Conservation (phyloP, 2,329 filamentous ascomycete species). For the Colletotrichum neosansevieriae region DNA sequence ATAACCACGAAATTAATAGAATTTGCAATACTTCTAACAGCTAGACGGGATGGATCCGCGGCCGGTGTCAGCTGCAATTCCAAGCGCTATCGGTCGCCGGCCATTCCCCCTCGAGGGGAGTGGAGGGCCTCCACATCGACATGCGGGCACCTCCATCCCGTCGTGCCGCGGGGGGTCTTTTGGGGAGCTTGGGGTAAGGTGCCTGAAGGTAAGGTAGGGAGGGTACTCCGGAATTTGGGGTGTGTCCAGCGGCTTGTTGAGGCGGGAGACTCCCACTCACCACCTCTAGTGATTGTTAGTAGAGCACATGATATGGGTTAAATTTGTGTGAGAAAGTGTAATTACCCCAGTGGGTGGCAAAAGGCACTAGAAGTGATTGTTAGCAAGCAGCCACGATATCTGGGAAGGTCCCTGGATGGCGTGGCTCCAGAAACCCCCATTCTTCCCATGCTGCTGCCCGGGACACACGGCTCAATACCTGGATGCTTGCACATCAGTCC, state of each 20-base stretch:
- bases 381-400: conserved; percentile 16
- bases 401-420: conserved; percentile 24
- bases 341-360: no score
- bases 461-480: background rate
- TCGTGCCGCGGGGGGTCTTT: background rate
- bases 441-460: conserved; percentile 4
- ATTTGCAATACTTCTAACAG: background rate
- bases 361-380: no score
- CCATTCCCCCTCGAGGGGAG: conserved; percentile 19
- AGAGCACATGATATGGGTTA: no score
- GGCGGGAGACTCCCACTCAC: background rate
- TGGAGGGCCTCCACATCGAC: conserved; percentile 20
- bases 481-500: background rate
- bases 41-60: conserved; percentile 7
- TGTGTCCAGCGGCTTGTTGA: conserved; percentile 13
- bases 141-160: conserved; percentile 18
- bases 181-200: background rate
- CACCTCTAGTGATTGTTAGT: background rate
- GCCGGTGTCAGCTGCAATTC: conserved; percentile 17
- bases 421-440: conserved; percentile 6
- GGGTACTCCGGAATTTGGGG: background rate
- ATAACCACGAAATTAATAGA: background rate
- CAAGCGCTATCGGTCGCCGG: conserved; percentile 21
- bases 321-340: no score
- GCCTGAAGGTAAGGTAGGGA: background rate